Base-by-base conservation (phyloP, 495 filamentous ascomycete species). In the Hypoxylon fragiforme region DNA sequence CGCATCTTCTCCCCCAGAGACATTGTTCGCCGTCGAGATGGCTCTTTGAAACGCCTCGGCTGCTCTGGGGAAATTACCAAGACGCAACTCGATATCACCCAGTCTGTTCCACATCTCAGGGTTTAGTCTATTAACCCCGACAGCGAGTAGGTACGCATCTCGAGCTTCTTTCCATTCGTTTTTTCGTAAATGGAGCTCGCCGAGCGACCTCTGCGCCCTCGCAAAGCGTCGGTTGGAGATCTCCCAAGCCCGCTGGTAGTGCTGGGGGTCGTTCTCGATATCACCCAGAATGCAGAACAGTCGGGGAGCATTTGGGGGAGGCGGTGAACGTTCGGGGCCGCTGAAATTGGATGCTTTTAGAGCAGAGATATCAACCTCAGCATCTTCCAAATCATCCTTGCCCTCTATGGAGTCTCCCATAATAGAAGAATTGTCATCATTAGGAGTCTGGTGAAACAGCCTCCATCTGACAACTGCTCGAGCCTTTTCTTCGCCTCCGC, bases 241-340 rank as follows among this genome's bases (percentile, higher is more conserved):
- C 5, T 87, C 84, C 94, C 94, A 99, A 0, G 94, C 91, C 8
- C 85, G 85, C 55, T 90, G 83, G 72, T 94, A 97, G 70, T 88
- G 81, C 9, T 57, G 68, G 1, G 85, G 79, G 26, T 91, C 79
- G 13, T 85, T 77, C 45, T 92, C 88, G 28, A 99, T 78, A 55
- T 99, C 94, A 14, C 95, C 94, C 2, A 99, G 73, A 49, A 99
- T 97, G 66, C 92, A 97, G 74, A 90, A 92, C 3, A 97, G 73
- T 0, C 94, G 81, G 0, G 94, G 90, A 2, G 95, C 91, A 68
- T 97, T 86, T 1, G 83, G 77, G 0, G 94, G 91, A 6, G 90
- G 72, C 2, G 90, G 85, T 0, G 77, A 71, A 4, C 83, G 77
- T 67, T 87, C 84, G 1, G 82, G 77, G 0, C 86, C 83, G 3